A percentile compares a stretch with the other conserved stretches of the same genome.
phyloP scores from a whole-genome alignment of 495 filamentous ascomycete species.

The Pseudoneurospora amorphoporcata region DNA sequence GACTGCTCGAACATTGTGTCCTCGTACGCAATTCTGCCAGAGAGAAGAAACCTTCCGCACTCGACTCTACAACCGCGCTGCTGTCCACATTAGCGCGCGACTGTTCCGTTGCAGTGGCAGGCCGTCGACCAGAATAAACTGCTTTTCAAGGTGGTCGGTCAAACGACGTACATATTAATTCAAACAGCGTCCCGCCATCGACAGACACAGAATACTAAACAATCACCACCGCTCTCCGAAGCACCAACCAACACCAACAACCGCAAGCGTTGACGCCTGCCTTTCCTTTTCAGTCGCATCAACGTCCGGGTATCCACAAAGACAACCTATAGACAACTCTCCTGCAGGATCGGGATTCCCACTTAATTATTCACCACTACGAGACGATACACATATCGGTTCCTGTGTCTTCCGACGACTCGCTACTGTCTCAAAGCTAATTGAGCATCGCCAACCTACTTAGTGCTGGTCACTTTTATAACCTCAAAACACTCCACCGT shows the following conservation, averaged over 20 bases:
- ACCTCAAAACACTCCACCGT: background rate
- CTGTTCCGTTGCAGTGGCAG: background rate
- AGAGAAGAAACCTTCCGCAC: background rate
- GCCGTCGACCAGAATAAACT: background rate
- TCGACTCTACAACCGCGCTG: conserved; percentile 4
- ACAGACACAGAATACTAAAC: background rate
- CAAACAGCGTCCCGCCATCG: background rate
- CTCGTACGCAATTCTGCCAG: background rate
- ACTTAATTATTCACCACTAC: background rate
- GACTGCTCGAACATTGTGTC: conserved; percentile 24
- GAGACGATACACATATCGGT: background rate
- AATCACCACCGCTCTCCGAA: background rate
- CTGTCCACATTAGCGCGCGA: background rate
- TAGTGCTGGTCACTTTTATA: background rate
- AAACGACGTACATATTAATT: background rate
- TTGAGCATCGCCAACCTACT: background rate
- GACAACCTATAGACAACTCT: background rate
- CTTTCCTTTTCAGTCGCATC: background rate
- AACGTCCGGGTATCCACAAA: background rate
- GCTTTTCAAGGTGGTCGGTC: background rate
- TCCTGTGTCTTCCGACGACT: background rate
- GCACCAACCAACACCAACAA: background rate
- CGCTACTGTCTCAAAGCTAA: background rate
- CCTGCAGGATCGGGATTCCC: conserved; percentile 13
- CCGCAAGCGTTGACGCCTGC: background rate